Evolutionary conservation across 768 basidiomycete species (phyloP), one percentile per base, ranked within the genome.

Genomic region (Mycena capillaripes): DNA sequence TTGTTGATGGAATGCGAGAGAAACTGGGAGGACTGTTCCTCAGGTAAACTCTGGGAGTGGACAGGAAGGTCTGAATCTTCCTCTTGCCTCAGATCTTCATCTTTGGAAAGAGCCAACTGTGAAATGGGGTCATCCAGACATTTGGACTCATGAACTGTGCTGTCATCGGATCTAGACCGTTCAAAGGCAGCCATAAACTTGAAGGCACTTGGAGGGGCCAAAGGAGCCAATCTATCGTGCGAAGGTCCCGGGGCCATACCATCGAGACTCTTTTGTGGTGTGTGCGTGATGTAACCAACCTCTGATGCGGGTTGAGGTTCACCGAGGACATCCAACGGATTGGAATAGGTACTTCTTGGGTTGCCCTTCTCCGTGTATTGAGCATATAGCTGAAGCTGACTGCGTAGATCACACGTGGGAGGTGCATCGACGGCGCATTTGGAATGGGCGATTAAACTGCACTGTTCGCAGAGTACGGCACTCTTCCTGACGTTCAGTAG

Each of bases 381-480:
- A 0, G 93, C 93, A 72, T 93, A 93, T 56, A 90, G 81, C 53
- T 95, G 83, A n/a, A 96, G 87, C 78, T 95, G 94, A 2, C 93
- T 89, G 67, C 93, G 92, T 46, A 95, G 87, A 78, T 96, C 93
- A 76, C 95, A 96, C 2, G 92, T 94, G 6, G 92, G 91, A 11
- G 94, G 91, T 1, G 95, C 93, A 70, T 92, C 90, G 40, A 81
- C 76, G 0, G 91, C 89, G 75, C 95, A 96, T 78, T 92, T 93
- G 27, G 91, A 84, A 80, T 98, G 97, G 29, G 93, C 90, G 71
- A 98, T 94, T 70, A 98, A 89, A 75, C 92, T 96, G 84, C 97
- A 98, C 73, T 92, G 91, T 46, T 93, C 91, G 78, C 97, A 98
- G 9, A 98, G 85, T 11, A 97, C 92, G 1, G 94, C 96, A 66